Base-by-base conservation (phyloP, 2,329 filamentous ascomycete species). In the Ophiostoma triangulosporum region DNA sequence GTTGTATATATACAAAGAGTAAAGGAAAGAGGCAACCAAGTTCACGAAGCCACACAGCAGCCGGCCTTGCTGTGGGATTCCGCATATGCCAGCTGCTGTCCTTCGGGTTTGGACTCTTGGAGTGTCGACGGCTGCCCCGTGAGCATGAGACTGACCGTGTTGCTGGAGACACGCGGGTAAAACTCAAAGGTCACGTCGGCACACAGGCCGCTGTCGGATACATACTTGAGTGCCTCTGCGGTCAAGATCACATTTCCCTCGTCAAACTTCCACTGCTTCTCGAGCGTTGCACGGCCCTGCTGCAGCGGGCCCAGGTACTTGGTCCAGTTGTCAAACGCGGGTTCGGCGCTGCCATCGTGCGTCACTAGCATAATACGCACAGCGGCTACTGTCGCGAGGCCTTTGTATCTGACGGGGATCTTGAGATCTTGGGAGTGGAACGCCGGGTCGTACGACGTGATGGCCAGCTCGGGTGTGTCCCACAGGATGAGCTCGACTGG, bases 291-390 rank as follows among this genome's bases (percentile, higher is more conserved):
- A 15, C 68, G 61, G 12, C 65, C 72, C 57, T 76, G 68, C 60
- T 80, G 75, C 24, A 81, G 61, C 2, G 72, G 67, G 0, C 73
- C 73, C 1, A 80, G 63, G 29, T 69, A 77, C 59, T 69, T 63
- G 0, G 78, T 81, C 74, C 74, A 82, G 50, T 74, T 70, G 57
- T 82, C 78, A 4, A 76, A 81, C 61, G 1, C 75, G 75, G 29
- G 27, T n/a, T 48, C 46, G 4, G n/a, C 17, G 11, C 9, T 6
- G 9, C 20, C 29, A 31, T 33, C 62, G 20, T 69, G 70, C 5
- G 73, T 46, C 9, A 76, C 26, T 9, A 32, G 29, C 17, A 48
- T 31, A 9, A 48, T 75, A 58, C 74, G 74, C 3, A 80, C 69
- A 0, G 77, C 68, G 0, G 77, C 77, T 0, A 73, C 64, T 6